Base-by-base conservation (phyloP, 495 filamentous ascomycete genomes). In the Pseudomonodictys pantanalensis region DNA sequence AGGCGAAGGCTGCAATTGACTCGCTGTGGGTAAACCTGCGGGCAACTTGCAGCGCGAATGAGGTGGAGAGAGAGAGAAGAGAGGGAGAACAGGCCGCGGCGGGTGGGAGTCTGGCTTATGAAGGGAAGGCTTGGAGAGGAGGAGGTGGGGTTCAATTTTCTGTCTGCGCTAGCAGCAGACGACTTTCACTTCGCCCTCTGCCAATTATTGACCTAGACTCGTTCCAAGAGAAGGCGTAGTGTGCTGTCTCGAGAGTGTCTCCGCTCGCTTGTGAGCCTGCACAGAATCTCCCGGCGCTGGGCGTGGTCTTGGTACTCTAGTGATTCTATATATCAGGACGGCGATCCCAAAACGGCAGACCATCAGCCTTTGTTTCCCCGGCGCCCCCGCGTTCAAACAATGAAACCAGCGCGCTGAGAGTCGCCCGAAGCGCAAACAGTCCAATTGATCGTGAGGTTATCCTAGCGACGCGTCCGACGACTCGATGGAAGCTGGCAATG, bases 131-230 rank as follows among this genome's bases (percentile, higher is more conserved):
- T 11, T 12, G 3, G 25, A 4, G 44, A 6, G 38, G 17, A 22
- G 51, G 22, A 25, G 41, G 53, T 57, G 53, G 60, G 60, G 60
- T 58, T 41, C 29, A 30, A 66, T 59, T 58, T 43, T 63, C 61
- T 35, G 59, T 48, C 33, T 47, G 50, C 55, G 59, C 64, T 67
- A 63, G 46, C 38, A 20, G n/a, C n/a, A n/a, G n/a, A n/a, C n/a
- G n/a, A n/a, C 24, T 20, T 41, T 59, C 53, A 58, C 58, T 41
- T 32, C 52, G 8, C 23, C 53, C 44, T 33, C 50, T 60, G 52
- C 53, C 58, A 62, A 50, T 51, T 51, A 43, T 44, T 25, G 54
- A 67, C 56, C 55, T 53, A 56, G 59, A 26, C 58, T 35, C 9
- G 42, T 53, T 62, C 43, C 25, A 46, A 58, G 32, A 35, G 15